Evolutionary conservation across 768 basidiomycete genomes (phyloP).

Genomic region (Jaapia argillacea): DNA sequence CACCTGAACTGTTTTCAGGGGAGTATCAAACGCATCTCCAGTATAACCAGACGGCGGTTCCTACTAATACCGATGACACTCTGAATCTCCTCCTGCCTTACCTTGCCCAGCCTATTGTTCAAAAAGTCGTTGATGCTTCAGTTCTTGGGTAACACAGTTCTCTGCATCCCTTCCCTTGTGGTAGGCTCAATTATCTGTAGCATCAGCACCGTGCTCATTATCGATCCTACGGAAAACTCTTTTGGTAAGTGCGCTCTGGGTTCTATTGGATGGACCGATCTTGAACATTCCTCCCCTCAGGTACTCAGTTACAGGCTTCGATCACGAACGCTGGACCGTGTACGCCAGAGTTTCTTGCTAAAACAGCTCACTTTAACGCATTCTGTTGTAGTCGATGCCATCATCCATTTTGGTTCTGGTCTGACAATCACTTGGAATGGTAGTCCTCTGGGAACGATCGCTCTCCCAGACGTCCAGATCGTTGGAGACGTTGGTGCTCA

Average conservation of each 20-base stretch:
- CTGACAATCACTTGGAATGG: constrained; percentile 53
- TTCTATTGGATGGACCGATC: no score
- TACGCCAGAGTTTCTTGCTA: constrained; percentile 14
- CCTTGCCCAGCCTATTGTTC: constrained; percentile 66
- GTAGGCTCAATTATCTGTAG: no score
- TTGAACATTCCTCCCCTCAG: no score
- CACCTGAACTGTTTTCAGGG: constrained; percentile 24
- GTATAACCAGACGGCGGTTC: constrained; percentile 48
- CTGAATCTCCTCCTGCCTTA: constrained; percentile 57
- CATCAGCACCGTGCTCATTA: constrained; percentile 52
- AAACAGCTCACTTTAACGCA: constrained; percentile 4
- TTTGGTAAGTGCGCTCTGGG: constrained; percentile 33
- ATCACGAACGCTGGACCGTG: constrained; percentile 68
- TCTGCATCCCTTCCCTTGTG: no score
- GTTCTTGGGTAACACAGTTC: constrained; percentile 45
- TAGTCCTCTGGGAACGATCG: constrained; percentile 44
- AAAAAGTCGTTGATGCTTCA: constrained; percentile 53
- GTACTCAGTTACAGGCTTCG: constrained; percentile 42
- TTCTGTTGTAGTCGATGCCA: constrained; percentile 42
- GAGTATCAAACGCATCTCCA: constrained; percentile 52
- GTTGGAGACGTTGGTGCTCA: constrained; percentile 55
- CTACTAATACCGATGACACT: constrained; percentile 49
- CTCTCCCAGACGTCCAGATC: constrained; percentile 49
- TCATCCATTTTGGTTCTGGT: constrained; percentile 54
- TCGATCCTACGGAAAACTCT: constrained; percentile 40